Evolutionary conservation across 2,329 filamentous ascomycete species (phyloP).

Genomic region (Xylaria digitata): DNA sequence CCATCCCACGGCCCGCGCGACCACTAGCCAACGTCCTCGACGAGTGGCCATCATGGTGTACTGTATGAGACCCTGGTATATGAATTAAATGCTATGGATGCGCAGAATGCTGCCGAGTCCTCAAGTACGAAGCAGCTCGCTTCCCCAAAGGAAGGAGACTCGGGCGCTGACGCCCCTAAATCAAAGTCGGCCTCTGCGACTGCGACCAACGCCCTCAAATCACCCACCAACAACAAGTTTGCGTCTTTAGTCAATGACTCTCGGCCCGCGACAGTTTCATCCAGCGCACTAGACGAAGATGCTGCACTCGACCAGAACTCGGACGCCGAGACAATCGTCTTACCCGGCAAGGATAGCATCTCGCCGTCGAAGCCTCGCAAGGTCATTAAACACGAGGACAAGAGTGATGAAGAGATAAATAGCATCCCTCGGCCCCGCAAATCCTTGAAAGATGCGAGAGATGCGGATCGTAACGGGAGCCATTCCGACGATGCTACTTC

Average conservation of each 20-base stretch:
- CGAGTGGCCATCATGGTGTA: conserved; percentile 69
- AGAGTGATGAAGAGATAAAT: conserved; percentile 66
- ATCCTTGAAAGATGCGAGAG: conserved; percentile 52
- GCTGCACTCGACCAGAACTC: conserved; percentile 69
- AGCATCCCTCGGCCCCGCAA: conserved; percentile 50
- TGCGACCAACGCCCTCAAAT: conserved; percentile 42
- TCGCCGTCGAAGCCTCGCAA: conserved; percentile 73
- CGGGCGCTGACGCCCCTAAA: conserved; percentile 52
- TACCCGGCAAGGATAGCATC: conserved; percentile 72
- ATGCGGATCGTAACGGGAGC: conserved; percentile 44
- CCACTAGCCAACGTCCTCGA: conserved; percentile 48
- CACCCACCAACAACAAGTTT: conserved; percentile 40
- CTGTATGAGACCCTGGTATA: conserved; percentile 59
- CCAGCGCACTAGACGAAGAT: conserved; percentile 56
- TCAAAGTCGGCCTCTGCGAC: conserved; percentile 45
- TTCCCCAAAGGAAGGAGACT: conserved; percentile 61
- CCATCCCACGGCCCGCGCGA: conserved; percentile 35
- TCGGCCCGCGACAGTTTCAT: conserved; percentile 45
- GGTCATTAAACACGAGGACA: conserved; percentile 73
- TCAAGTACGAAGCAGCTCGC: conserved; percentile 69
- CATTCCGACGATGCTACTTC: conserved; percentile 52
- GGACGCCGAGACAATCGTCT: conserved; percentile 77
- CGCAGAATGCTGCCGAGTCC: conserved; percentile 74
- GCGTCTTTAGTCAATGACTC: conserved; percentile 49
- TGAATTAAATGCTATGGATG: conserved; percentile 75